Evolutionary conservation across 2,329 filamentous ascomycete species (phyloP).

Genomic region (Neopestalotiopsis sp.): DNA sequence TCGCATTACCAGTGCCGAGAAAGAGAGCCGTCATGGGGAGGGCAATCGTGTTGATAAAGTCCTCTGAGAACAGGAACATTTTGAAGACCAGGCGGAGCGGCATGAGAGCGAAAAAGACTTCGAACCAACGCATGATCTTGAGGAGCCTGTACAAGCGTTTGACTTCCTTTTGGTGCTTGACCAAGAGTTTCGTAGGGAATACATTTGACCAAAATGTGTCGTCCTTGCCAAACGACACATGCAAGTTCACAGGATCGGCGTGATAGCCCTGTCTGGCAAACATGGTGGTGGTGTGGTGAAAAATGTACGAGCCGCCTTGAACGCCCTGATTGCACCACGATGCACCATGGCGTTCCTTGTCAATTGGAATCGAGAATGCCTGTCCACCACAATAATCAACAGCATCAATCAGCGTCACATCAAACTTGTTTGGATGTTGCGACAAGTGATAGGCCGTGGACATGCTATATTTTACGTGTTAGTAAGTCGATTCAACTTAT

Average conservation of each 20-base stretch:
- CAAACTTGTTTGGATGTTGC: slow-evolving; percentile 62
- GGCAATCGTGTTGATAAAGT: slow-evolving; percentile 35
- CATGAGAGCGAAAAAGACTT: slow-evolving; percentile 57
- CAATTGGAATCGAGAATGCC: slow-evolving; percentile 64
- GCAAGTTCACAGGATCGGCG: slow-evolving; percentile 59
- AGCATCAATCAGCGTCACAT: slow-evolving; percentile 62
- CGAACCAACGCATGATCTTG: slow-evolving; percentile 56
- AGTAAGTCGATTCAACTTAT: neutral
- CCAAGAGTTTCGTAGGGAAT: slow-evolving; percentile 56
- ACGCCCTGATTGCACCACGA: slow-evolving; percentile 68
- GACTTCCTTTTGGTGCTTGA: slow-evolving; percentile 55
- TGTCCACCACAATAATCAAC: slow-evolving; percentile 66
- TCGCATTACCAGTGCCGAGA: slow-evolving; percentile 39
- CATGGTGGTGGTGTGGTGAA: slow-evolving; percentile 64
- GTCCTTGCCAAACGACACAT: slow-evolving; percentile 61
- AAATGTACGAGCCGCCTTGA: slow-evolving; percentile 62
- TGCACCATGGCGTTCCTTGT: slow-evolving; percentile 62
- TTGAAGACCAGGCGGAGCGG: slow-evolving; percentile 41
- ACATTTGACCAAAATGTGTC: slow-evolving; percentile 63
- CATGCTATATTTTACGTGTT: slow-evolving; percentile 38
- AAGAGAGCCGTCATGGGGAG: slow-evolving; percentile 43
- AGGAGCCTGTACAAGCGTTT: slow-evolving; percentile 52
- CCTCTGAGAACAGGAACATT: slow-evolving; percentile 37
- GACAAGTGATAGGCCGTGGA: slow-evolving; percentile 65
- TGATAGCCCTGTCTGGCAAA: slow-evolving; percentile 59